phyloP scores from a whole-genome alignment of 495 filamentous ascomycete species.

The Cercophora scortea region DNA sequence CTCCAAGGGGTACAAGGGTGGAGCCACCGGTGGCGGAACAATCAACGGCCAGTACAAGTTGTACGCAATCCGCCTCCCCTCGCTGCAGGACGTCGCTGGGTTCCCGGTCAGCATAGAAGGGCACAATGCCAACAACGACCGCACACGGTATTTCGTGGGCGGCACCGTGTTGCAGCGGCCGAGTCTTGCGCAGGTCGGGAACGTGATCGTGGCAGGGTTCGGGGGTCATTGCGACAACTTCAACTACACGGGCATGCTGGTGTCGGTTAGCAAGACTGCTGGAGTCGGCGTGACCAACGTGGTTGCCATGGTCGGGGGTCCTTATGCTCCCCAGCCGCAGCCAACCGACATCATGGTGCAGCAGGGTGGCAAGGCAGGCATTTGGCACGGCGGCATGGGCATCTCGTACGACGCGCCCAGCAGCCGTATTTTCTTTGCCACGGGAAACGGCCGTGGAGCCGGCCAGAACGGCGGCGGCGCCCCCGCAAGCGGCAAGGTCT shows the following conservation, averaged over 20 bases:
- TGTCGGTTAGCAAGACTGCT: slow-evolving; percentile 23
- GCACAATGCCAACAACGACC: slow-evolving; percentile 28
- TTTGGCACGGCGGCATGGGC: slow-evolving; percentile 36
- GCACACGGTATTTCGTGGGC: slow-evolving; percentile 30
- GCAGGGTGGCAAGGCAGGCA: slow-evolving; percentile 29
- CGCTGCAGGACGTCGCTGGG: slow-evolving; percentile 21
- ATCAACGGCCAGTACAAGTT: slow-evolving; percentile 23
- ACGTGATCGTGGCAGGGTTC: slow-evolving; percentile 29
- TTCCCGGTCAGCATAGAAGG: slow-evolving; percentile 35
- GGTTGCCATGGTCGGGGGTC: too few species aligned
- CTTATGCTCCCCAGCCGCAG: too few species aligned
- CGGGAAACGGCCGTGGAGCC: slow-evolving; percentile 32
- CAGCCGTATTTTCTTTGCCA: slow-evolving; percentile 29
- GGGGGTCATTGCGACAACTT: slow-evolving; percentile 38
- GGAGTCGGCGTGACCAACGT: slow-evolving; percentile 7
- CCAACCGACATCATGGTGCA: neutral
- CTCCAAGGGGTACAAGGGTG: slow-evolving; percentile 29
- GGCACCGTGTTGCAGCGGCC: slow-evolving; percentile 35
- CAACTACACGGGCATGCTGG: slow-evolving; percentile 37
- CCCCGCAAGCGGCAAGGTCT: slow-evolving; percentile 24
- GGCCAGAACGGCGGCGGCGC: slow-evolving; percentile 17
- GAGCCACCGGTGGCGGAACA: slow-evolving; percentile 13
- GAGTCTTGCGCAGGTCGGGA: slow-evolving; percentile 20
- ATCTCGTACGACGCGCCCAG: slow-evolving; percentile 23
- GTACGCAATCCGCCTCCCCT: slow-evolving; percentile 26